Base-by-base conservation (phyloP, 148 eudicot genomes). In the Fagopyrum esculentum region DNA sequence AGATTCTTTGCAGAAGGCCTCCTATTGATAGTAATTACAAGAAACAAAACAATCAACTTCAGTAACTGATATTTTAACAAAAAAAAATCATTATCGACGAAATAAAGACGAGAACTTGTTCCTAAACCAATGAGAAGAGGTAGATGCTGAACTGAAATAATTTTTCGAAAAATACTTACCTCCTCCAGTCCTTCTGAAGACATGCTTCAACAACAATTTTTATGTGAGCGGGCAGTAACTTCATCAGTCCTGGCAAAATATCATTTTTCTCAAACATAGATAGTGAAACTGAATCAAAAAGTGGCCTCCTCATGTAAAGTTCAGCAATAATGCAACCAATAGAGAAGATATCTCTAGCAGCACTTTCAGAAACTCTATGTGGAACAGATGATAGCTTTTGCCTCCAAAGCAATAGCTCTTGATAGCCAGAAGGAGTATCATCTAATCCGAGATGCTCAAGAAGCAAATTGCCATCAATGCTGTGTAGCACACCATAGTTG, bases 311-410 rank as follows among this genome's bases (percentile, higher is more conserved):
- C 89, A 90, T 79, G 78, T 95, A 85, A 77, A 95, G 87, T 80
- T 95, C 97, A 60, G 98, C 97, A 77, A 95, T 81, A 73, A 95
- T 86, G 84, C 98, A 95, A 45, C 98, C 98, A 77, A 87, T 72
- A 59, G 97, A 88, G 83, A 95, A 95, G 6, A 95, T 88, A 82
- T 95, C 98, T 76, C 76, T 82, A 5, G 90, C 87, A 74, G 83
- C 81, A 79, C 49, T 47, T 82, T 80, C 72, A 50, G 97, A 86
- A 57, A 73, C 45, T 50, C 71, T 80, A 46, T 61, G 73, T 68
- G 83, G 79, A 57, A 47, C 54, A 71, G 87, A 85, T 61, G 77
- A 75, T 77, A 35, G 40, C 1, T 76, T 86, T 74, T 89, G 89
- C 78, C 78, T 78, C 92, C 98, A 95, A 61, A 90, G 87, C 78